phyloP scores from a whole-genome alignment of 225 moss, liverwort and hornwort genomes.

The Straminergon stramineum region DNA sequence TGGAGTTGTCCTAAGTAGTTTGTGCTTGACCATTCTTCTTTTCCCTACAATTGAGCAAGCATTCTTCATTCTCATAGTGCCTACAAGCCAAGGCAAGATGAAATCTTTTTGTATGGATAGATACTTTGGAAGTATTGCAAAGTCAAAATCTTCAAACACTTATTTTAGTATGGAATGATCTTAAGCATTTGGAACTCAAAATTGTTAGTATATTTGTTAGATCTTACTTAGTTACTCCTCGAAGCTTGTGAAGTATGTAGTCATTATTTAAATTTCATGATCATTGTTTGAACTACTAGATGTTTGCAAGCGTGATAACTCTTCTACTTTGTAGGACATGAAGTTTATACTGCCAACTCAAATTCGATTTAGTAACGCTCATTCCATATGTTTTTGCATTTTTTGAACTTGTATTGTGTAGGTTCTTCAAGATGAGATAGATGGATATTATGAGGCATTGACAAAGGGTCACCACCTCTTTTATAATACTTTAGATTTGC shows the following conservation, averaged over 20 bases:
- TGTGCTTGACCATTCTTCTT: not conserved
- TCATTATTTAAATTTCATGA: not conserved
- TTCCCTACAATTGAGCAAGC: not conserved
- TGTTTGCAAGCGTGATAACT: not conserved
- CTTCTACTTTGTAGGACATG: not conserved
- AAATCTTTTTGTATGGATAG: constrained; percentile 73
- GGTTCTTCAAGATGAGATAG: constrained; percentile 83
- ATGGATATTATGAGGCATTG: constrained; percentile 59
- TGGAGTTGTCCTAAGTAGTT: not conserved
- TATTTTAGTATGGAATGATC: constrained; percentile 92
- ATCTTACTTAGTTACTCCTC: not conserved
- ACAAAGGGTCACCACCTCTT: constrained; percentile 56
- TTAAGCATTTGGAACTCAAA: constrained; percentile 77
- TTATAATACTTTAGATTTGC: constrained; percentile 81
- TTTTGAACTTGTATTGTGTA: constrained; percentile 13
- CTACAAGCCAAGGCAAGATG: constrained; percentile 51
- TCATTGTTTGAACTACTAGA: not conserved
- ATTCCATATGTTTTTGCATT: not conserved
- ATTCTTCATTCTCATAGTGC: not conserved
- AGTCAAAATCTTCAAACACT: constrained; percentile 75
- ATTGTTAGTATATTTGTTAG: constrained; percentile 25
- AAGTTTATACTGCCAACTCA: not conserved
- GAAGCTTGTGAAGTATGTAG: not conserved
- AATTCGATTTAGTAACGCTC: not conserved
- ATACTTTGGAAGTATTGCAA: constrained; percentile 69